These are phyloP conservation scores for Pseudogymnoascus sp. DNA, from an alignment of 2,329 filamentous ascomycete genomes.

Conservation along the genomic window DNA sequence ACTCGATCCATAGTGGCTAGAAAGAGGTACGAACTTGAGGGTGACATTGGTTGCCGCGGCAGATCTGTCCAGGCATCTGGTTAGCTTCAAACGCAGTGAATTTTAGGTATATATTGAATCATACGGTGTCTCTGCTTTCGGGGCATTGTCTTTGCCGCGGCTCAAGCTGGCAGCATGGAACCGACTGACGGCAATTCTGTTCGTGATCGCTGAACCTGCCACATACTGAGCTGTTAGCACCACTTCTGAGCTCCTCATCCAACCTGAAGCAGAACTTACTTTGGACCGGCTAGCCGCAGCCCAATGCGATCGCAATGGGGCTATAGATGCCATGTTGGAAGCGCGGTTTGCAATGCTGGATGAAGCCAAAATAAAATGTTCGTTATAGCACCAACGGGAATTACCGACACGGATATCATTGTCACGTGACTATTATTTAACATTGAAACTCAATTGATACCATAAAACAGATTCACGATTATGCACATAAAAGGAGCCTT, in stretches of 20 bases:
- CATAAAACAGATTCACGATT: neutral
- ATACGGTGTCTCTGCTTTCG: slow-evolving; percentile 5
- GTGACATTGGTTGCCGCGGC: neutral
- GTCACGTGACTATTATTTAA: neutral
- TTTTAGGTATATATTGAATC: neutral
- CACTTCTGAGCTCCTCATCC: neutral
- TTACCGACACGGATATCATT: neutral
- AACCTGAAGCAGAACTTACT: neutral
- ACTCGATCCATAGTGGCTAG: neutral
- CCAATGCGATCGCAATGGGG: slow-evolving; percentile 7
- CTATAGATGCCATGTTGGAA: slow-evolving; percentile 10
- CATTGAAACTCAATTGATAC: neutral
- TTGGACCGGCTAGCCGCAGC: neutral
- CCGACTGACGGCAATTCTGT: slow-evolving; percentile 49
- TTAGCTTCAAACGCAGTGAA: neutral
- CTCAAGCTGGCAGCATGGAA: slow-evolving; percentile 4
- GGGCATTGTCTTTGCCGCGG: neutral
- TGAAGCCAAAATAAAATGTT: slow-evolving; percentile 10
- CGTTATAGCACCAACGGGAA: neutral
- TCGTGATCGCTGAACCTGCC: slow-evolving; percentile 35
- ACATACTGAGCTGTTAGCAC: slow-evolving; percentile 9
- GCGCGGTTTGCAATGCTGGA: neutral
- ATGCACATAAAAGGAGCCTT: neutral
- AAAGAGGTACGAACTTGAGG: neutral
- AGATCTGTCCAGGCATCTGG: neutral